Base-by-base conservation (phyloP, 352 stramenopile genomes). In the Pythium periplocum region DNA sequence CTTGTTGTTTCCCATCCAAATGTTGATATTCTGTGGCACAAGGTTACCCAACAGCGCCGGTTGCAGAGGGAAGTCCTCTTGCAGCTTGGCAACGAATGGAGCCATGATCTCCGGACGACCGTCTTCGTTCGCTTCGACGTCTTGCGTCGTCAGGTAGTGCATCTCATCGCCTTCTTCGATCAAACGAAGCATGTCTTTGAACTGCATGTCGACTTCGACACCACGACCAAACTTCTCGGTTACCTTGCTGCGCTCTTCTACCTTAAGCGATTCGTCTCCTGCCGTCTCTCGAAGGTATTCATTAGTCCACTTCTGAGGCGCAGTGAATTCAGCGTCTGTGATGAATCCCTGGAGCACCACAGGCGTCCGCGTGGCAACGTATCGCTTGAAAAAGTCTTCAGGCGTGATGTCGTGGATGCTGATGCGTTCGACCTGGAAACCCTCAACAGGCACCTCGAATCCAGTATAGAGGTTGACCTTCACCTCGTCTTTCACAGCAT, bases 1-100 rank as follows among this genome's bases (percentile, higher is more conserved):
- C 62, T 71, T 75, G 61, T 82, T 92, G 63, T 88, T 87, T 17
- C 96, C 95, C 80, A 98, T 97, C 96, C 96, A 99, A 51, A 99
- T 71, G 74, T 99, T 98, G 61, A 98, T 91, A 59, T 97, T 98
- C 56, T 96, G 75, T 31, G 90, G 84, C 32, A 98, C 77, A 46
- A 99, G 78, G 56, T 92, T 71, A 26, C 86, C 83, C 63, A 90
- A 62, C 26, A 98, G 75, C 46, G 60, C 65, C 2, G 95, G 95
- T 4, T 75, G 73, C 43, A 98, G 48, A 11, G 95, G 90, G 61
- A 96, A 92, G 39, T 91, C 84, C 42, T 72, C 40, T 44, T 78
- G 69, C 32, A 98, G 64, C 48, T 82, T 55, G 38, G 71, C 73
- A 11, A 97, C 67, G 48, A 96, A 95, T 37, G 81, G 65, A 40